Percentiles rank a stretch among this genome's conserved stretches.
phyloP scores from a whole-genome alignment of 768 basidiomycete species.

The Terana coerulea region DNA sequence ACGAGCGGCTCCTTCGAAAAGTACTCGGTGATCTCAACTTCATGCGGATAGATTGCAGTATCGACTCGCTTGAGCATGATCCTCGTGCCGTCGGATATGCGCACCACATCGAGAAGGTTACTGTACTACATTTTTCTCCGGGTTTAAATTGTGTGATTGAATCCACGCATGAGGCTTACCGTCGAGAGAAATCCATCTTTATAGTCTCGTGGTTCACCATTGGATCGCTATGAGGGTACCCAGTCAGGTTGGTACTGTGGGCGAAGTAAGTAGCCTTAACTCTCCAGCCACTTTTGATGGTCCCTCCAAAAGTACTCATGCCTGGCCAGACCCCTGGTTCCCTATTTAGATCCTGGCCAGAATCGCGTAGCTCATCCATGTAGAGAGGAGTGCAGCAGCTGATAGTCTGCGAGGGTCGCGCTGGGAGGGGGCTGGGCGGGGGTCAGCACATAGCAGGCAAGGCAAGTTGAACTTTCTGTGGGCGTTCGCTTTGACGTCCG shows the following conservation, averaged over 20 bases:
- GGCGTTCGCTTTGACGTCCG: too few species aligned
- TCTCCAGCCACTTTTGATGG: slow-evolving; percentile 12
- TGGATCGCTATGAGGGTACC: slow-evolving; percentile 17
- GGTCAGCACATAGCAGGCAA: too few species aligned
- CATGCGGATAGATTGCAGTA: background rate
- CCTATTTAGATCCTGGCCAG: too few species aligned
- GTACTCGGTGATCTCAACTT: slow-evolving; percentile 16
- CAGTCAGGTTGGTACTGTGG: slow-evolving; percentile 10
- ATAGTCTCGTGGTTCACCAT: background rate
- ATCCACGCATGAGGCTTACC: background rate
- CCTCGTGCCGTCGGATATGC: slow-evolving; percentile 3
- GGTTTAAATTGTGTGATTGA: background rate
- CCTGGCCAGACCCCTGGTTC: too few species aligned
- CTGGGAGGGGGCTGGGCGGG: too few species aligned
- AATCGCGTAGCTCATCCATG: too few species aligned
- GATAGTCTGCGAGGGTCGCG: too few species aligned
- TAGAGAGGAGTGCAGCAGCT: too few species aligned
- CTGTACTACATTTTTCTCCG: background rate
- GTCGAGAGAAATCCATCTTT: slow-evolving; percentile 5
- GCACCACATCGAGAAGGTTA: slow-evolving; percentile 8
- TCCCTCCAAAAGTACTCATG: slow-evolving; percentile 13
- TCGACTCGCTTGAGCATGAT: slow-evolving; percentile 11
- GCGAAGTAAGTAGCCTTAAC: slow-evolving; percentile 13
- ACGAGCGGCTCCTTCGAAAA: slow-evolving; percentile 18
- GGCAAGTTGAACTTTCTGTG: too few species aligned